phyloP scores from a whole-genome alignment of 495 filamentous ascomycete species.

The Pseudomonodictys pantanalensis region DNA sequence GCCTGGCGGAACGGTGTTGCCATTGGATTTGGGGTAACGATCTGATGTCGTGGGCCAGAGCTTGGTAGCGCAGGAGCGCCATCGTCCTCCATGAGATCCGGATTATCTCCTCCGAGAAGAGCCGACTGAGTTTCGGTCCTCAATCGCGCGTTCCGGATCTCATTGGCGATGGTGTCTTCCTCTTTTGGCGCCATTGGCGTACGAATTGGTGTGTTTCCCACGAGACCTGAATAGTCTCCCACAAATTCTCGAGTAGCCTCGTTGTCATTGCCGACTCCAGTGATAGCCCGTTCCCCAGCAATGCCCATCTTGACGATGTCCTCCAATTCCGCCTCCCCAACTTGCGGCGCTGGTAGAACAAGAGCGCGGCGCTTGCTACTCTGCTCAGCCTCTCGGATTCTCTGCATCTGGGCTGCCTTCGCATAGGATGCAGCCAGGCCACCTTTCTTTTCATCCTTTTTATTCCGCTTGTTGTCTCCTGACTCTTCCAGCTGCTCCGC shows the following conservation, averaged over 20 bases:
- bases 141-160: slow-evolving; percentile 90
- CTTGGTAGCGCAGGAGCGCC: slow-evolving; percentile 88
- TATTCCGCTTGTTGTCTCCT: slow-evolving; percentile 81
- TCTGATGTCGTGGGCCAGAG: slow-evolving; percentile 69
- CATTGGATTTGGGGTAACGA: slow-evolving; percentile 90
- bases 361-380: slow-evolving; percentile 84
- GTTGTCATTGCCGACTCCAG: slow-evolving; percentile 71
- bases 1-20: slow-evolving; percentile 81
- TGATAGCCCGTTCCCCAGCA: slow-evolving; percentile 87
- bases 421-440: slow-evolving; percentile 81
- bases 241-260: slow-evolving; percentile 81
- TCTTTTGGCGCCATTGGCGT: slow-evolving; percentile 87
- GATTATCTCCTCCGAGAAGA: slow-evolving; percentile 90
- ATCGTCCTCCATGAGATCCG: slow-evolving; percentile 74
- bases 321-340: slow-evolving; percentile 87
- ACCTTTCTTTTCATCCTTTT: slow-evolving; percentile 77
- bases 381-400: slow-evolving; percentile 92
- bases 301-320: slow-evolving; percentile 99
- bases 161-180: slow-evolving; percentile 93
- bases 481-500: slow-evolving; percentile 72
- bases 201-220: slow-evolving; percentile 80
- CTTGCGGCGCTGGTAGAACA: slow-evolving; percentile 81
- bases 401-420: slow-evolving; percentile 93
- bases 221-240: slow-evolving; percentile 76
- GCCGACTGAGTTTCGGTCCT: slow-evolving; percentile 95